Evolutionary conservation across 345 rosid species (phyloP), one percentile per base, ranked within the genome.

Genomic region (Lepidium sativum): DNA sequence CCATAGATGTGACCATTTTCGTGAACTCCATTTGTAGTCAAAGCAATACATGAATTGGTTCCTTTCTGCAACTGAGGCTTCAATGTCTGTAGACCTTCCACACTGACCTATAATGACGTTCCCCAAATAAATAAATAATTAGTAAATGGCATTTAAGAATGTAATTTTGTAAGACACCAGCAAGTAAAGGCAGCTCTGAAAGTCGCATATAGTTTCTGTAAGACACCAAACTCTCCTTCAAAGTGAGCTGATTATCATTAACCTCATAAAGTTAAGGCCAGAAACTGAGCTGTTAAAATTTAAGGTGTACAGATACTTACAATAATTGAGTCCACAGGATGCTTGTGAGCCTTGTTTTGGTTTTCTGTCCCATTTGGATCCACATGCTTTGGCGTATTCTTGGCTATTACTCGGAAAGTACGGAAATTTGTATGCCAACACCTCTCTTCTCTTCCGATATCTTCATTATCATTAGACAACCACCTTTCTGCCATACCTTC

Each of bases 381-480:
- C 41, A 60, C 59, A 16, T 69, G 53, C 71, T 80, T 80, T 1
- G 74, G 81, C 71, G 64, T 78, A 69, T 77, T 78, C 70, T 78
- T 75, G 43, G 82, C 95, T 75, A 80, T 75, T 40, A 88, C 79
- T 41, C 67, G 77, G 70, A 90, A 79, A 70, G 80, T 83, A 70
- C 75, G 86, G 63, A 94, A 94, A 49, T 79, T 79, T 1, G 85
- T 74, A 80, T 94, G 99, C 97, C 97, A 94, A 55, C 89, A 90
- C 77, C 84, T 82, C 71, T 82, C 84, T 77, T 90, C 99, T 77
- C 96, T 80, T 58, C 79, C 71, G 34, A 77, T 57, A 63, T 73
- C 72, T 63, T 75, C 77, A 38, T 75, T 76, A 67, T 75, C 65
- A 56, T 73, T 54, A 75, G 76, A 75, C 77, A 75, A 69, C 86